A percentile compares a stretch with the other conserved stretches of the same genome.
phyloP scores from a whole-genome alignment of 768 basidiomycete species.

The Lyophyllum shimeji region DNA sequence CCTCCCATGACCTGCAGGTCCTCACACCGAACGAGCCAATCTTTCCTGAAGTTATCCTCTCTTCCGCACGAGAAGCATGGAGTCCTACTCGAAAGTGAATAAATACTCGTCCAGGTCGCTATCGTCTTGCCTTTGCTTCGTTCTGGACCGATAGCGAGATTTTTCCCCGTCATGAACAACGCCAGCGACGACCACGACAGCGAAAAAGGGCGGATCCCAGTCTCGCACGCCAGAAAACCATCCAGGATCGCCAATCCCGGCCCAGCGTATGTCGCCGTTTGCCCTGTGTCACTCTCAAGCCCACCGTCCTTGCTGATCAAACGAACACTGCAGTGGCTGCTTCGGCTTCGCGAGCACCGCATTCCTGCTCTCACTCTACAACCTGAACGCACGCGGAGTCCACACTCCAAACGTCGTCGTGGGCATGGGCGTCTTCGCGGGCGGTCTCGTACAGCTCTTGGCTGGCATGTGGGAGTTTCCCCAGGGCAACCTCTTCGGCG shows the following conservation, averaged over 20 bases:
- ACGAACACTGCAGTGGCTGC: slow-evolving; percentile 27
- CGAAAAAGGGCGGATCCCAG: slow-evolving; percentile 3
- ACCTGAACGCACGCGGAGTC: slow-evolving; percentile 51
- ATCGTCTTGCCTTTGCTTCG: neutral
- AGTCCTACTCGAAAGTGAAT: neutral
- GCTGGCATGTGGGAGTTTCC: slow-evolving; percentile 83
- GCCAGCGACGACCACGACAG: neutral
- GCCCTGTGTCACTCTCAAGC: neutral
- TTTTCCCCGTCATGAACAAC: neutral
- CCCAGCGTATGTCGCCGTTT: slow-evolving; percentile 26
- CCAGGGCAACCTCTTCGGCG: slow-evolving; percentile 62
- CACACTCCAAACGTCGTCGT: slow-evolving; percentile 59
- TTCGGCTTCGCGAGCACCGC: slow-evolving; percentile 51
- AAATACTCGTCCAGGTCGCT: neutral
- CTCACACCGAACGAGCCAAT: neutral
- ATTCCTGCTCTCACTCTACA: slow-evolving; percentile 69
- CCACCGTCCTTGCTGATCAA: neutral
- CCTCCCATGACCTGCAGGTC: neutral
- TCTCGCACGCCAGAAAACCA: slow-evolving; percentile 10
- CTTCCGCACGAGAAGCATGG: neutral
- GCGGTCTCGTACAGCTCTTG: slow-evolving; percentile 77
- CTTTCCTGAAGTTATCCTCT: neutral
- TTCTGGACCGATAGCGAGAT: too few relatives aligned
- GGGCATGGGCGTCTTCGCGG: slow-evolving; percentile 74
- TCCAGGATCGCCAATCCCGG: slow-evolving; percentile 33